phyloP scores from a whole-genome alignment of 495 filamentous ascomycete genomes.

The Aspergillus nanangensis region DNA sequence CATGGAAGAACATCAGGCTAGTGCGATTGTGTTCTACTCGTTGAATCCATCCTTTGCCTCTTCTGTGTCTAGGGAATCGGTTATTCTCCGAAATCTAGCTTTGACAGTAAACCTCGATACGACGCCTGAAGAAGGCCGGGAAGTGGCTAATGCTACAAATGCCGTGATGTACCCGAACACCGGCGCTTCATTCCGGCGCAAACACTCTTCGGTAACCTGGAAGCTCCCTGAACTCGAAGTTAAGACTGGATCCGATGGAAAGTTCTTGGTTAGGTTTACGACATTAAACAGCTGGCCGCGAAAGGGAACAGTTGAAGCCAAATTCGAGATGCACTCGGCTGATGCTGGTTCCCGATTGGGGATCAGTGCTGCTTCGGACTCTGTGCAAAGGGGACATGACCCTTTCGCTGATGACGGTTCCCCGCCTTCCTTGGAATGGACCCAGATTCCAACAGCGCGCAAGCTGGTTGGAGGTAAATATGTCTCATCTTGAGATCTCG shows the following conservation, averaged over 20 bases:
- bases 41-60: slow-evolving; percentile 68
- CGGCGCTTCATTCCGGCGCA: slow-evolving; percentile 70
- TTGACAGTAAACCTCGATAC: slow-evolving; percentile 73
- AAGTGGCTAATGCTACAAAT: slow-evolving; percentile 38
- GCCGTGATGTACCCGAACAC: slow-evolving; percentile 45
- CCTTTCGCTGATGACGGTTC: slow-evolving; percentile 64
- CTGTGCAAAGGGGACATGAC: slow-evolving; percentile 38
- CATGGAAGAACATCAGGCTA: slow-evolving; percentile 73
- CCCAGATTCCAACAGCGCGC: slow-evolving; percentile 63
- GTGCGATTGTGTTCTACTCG: slow-evolving; percentile 77
- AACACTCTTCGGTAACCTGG: slow-evolving; percentile 86
- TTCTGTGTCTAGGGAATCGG: slow-evolving; percentile 32
- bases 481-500: slow-evolving; percentile 25
- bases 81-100: slow-evolving; percentile 76
- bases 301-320: slow-evolving; percentile 72
- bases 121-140: slow-evolving; percentile 35
- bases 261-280: slow-evolving; percentile 75
- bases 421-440: slow-evolving; percentile 56
- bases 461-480: slow-evolving; percentile 81
- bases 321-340: slow-evolving; percentile 67
- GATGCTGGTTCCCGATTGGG: slow-evolving; percentile 58
- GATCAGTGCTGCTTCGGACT: slow-evolving; percentile 38
- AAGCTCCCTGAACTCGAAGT: slow-evolving; percentile 75
- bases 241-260: slow-evolving; percentile 48
- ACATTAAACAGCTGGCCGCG: slow-evolving; percentile 71